Percentiles rank a stretch among this genome's conserved stretches.
Conservation (phyloP, 169 alveolate species). For the Plasmodium fragile region DNA sequence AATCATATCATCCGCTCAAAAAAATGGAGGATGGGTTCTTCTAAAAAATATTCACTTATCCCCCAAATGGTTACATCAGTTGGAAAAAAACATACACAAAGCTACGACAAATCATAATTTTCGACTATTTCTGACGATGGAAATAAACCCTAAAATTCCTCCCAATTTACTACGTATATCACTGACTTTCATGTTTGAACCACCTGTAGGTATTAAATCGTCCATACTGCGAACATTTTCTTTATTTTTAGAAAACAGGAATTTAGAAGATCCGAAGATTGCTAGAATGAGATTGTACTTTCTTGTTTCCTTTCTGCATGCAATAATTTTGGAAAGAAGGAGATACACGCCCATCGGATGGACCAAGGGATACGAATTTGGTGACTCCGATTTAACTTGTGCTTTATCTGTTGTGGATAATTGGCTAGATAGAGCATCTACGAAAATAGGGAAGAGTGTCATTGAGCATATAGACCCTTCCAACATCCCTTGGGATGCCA, state of each 20-base stretch:
- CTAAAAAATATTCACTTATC: slow-evolving; percentile 98
- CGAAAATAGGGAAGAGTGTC: slow-evolving; percentile 67
- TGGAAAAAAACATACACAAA: slow-evolving; percentile 95
- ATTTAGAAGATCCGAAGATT: slow-evolving; percentile 82
- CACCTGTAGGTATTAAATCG: slow-evolving; percentile 97
- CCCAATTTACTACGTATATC: slow-evolving; percentile 95
- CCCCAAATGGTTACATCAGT: slow-evolving; percentile 95
- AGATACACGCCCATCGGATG: slow-evolving; percentile 98
- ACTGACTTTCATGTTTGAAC: slow-evolving; percentile 96
- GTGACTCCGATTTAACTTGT: slow-evolving; percentile 97
- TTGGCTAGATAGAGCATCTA: slow-evolving; percentile 90
- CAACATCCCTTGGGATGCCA: slow-evolving; percentile 98
- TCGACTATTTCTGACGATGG: slow-evolving; percentile 98
- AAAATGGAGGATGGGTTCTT: slow-evolving; percentile 97
- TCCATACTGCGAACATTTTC: slow-evolving; percentile 89
- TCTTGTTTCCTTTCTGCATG: slow-evolving; percentile 97
- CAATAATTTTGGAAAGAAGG: slow-evolving; percentile 96
- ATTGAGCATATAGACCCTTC: slow-evolving; percentile 91
- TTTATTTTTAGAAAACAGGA: slow-evolving; percentile 79
- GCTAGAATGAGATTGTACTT: slow-evolving; percentile 94
- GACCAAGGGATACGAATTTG: slow-evolving; percentile 97
- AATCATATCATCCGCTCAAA: slow-evolving; percentile 93
- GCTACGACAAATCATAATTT: slow-evolving; percentile 90
- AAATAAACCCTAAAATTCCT: slow-evolving; percentile 93
- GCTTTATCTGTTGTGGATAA: slow-evolving; percentile 95